These are phyloP conservation scores for Hydnum rufescens DNA, from an alignment of 768 basidiomycete genomes.

Conservation along the genomic window DNA sequence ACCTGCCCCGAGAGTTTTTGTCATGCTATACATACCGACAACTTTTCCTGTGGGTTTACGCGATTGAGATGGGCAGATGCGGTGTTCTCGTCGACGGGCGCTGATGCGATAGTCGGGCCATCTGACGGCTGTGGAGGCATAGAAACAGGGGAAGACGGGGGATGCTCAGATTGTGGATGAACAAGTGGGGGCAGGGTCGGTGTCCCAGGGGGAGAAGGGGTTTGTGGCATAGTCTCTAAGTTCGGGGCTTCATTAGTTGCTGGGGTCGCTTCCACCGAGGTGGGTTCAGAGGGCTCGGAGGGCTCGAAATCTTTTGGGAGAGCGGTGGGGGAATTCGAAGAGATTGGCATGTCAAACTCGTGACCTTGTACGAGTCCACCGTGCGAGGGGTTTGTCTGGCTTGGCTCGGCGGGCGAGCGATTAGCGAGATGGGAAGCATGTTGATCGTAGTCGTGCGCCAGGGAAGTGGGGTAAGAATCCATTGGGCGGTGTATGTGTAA, in stretches of 20 bases:
- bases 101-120: constrained; percentile 14
- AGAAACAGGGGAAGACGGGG: constrained; percentile 41
- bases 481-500: too few relatives aligned
- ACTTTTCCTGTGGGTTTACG: constrained; percentile 24
- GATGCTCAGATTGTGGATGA: constrained; percentile 10
- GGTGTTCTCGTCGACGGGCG: constrained; percentile 11
- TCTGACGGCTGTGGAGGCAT: constrained; percentile 41
- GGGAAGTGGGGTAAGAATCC: too few relatives aligned
- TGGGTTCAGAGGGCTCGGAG: background rate
- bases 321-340: constrained; percentile 18
- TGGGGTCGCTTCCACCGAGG: background rate
- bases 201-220: constrained; percentile 5
- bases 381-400: constrained; percentile 29
- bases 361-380: constrained; percentile 35
- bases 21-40: constrained; percentile 86
- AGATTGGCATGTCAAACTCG: constrained; percentile 45
- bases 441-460: too few relatives aligned
- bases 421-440: too few relatives aligned
- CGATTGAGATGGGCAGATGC: constrained; percentile 19
- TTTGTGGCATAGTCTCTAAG: background rate
- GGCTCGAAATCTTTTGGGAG: constrained; percentile 13
- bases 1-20: constrained; percentile 92
- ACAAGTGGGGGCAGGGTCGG: constrained; percentile 9
- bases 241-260: too few relatives aligned
- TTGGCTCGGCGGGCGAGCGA: too few relatives aligned